A percentile compares a stretch with the other conserved stretches of the same genome.
Evolutionary conservation across 1,139 yeast genomes (phyloP).

Genomic region (Chernovozyma sophiae-reginae): DNA sequence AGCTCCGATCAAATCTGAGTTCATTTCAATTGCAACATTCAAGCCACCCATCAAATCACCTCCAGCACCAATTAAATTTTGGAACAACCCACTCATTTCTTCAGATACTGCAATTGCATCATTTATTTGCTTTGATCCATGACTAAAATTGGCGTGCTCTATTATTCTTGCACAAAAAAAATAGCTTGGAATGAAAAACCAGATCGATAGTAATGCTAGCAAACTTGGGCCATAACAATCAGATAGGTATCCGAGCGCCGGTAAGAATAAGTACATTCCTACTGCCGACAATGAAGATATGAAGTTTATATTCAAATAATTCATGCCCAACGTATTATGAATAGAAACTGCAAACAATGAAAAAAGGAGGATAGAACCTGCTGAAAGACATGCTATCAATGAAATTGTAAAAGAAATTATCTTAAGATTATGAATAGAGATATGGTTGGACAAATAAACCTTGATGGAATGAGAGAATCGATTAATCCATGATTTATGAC

Average conservation of each 20-base stretch:
- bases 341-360: constrained; percentile 75
- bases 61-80: no score
- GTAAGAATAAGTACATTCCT: constrained; percentile 84
- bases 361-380: constrained; percentile 79
- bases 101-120: no score
- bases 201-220: constrained; percentile 58
- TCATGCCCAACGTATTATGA: constrained; percentile 51
- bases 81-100: no score
- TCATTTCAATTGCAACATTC: no score
- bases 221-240: constrained; percentile 83
- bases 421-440: constrained; percentile 25
- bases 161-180: constrained; percentile 28
- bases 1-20: no score
- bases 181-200: constrained; percentile 74
- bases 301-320: constrained; percentile 70
- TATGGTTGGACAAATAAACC: constrained; percentile 19
- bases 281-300: constrained; percentile 72
- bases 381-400: constrained; percentile 58
- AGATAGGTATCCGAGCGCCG: constrained; percentile 76
- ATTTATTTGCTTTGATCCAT: no score
- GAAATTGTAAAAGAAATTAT: constrained; percentile 35
- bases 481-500: constrained; percentile 5
- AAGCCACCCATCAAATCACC: no score
- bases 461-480: constrained; percentile 17
- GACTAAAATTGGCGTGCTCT: not conserved